phyloP scores from a whole-genome alignment of 192 early-diverging fungal species.

The Martensiomyces pterosporus region DNA sequence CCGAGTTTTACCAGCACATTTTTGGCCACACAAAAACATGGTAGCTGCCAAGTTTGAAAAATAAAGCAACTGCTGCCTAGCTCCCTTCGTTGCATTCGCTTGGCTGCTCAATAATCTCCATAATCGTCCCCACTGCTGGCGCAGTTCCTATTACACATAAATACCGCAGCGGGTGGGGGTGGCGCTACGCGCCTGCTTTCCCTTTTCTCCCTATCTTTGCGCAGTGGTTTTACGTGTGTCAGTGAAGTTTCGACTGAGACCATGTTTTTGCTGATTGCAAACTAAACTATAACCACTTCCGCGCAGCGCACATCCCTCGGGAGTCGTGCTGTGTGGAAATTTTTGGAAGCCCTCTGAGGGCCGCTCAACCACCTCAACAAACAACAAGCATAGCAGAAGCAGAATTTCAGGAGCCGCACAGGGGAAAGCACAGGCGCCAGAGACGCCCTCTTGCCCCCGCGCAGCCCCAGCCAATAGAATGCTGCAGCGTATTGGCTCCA shows the following conservation, averaged over 20 bases:
- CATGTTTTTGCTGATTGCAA: constrained; percentile 46
- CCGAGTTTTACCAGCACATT: too few relatives aligned
- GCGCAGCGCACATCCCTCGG: constrained; percentile 10
- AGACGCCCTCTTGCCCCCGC: not conserved
- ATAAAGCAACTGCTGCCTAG: too few relatives aligned
- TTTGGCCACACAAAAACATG: too few relatives aligned
- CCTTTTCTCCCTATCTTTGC: constrained; percentile 29
- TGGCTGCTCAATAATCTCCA: too few relatives aligned
- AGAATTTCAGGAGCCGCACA: too few relatives aligned
- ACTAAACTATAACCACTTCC: constrained; percentile 35
- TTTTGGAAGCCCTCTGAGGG: constrained; percentile 43
- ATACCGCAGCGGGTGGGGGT: not conserved
- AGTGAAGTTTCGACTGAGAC: constrained; percentile 50
- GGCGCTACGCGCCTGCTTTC: not conserved
- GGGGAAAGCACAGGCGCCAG: not conserved
- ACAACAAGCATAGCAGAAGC: constrained; percentile 1
- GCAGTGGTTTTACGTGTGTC: constrained; percentile 43
- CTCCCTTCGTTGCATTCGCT: too few relatives aligned
- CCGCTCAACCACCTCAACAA: constrained; percentile 1
- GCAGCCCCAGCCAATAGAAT: too few relatives aligned
- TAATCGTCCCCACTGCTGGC: too few relatives aligned
- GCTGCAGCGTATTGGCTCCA: too few relatives aligned
- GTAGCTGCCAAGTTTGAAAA: too few relatives aligned
- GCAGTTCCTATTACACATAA: too few relatives aligned
- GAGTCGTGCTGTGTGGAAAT: constrained; percentile 34